These are phyloP conservation scores for Aspergillus funiculosus DNA, from an alignment of 495 filamentous ascomycete species.

Conservation along the genomic window DNA sequence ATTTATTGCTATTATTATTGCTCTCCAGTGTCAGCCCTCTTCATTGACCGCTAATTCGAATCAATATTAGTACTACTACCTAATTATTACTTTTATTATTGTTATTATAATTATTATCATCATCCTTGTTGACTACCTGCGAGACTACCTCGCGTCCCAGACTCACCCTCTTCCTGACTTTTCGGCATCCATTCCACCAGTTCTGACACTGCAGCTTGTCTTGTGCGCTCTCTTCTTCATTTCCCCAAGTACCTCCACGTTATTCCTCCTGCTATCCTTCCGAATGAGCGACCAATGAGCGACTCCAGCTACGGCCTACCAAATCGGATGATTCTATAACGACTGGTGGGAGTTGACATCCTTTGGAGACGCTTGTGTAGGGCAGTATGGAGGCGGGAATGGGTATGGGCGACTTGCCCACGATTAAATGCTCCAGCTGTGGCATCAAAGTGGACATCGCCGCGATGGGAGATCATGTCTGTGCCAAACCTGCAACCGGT, in stretches of 20 bases:
- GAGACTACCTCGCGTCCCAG: neutral
- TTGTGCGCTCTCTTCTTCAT: neutral
- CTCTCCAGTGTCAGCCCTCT: too few relatives aligned
- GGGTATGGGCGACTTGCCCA: slow-evolving; percentile 65
- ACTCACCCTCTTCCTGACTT: neutral
- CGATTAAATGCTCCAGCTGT: slow-evolving; percentile 94
- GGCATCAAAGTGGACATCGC: slow-evolving; percentile 80
- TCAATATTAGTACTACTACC: slow-evolving; percentile 1
- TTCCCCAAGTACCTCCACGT: neutral
- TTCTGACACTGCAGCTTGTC: neutral
- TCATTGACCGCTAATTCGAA: slow-evolving; percentile 4
- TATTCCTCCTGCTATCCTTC: neutral
- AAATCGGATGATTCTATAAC: slow-evolving; percentile 14
- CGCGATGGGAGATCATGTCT: slow-evolving; percentile 87
- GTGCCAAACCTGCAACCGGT: slow-evolving; percentile 32
- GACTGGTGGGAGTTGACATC: slow-evolving; percentile 6
- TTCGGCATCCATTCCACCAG: slow-evolving; percentile 5
- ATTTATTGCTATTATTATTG: slow-evolving; percentile 8
- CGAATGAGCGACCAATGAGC: slow-evolving; percentile 12
- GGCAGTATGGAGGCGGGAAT: slow-evolving; percentile 23
- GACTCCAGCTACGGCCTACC: neutral
- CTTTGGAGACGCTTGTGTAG: slow-evolving; percentile 7
- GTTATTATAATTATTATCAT: slow-evolving; percentile 9
- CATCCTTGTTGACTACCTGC: neutral
- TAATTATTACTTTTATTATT: neutral